phyloP scores from a whole-genome alignment of 2,329 filamentous ascomycete genomes.

The Cladosporium velox region DNA sequence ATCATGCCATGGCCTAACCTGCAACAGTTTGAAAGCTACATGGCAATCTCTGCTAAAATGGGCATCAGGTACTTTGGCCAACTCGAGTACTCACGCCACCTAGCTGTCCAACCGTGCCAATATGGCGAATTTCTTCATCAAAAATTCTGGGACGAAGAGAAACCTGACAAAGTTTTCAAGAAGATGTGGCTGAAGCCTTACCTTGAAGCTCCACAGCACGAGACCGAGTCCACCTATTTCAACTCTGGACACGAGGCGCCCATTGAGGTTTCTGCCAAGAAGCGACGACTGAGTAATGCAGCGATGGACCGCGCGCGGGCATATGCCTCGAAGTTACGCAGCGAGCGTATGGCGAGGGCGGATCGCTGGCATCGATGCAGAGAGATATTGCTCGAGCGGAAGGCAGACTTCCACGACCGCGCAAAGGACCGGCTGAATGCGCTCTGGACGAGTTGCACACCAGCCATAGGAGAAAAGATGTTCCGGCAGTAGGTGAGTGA shows the following conservation, averaged over 20 bases:
- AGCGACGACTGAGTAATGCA: not conserved
- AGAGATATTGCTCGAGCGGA: not conserved
- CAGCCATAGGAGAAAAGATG: not conserved
- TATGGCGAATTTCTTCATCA: not conserved
- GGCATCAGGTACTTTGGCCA: not conserved
- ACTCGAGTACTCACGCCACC: not conserved
- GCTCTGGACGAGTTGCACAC: not conserved
- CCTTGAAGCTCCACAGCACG: not conserved
- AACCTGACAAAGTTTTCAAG: not conserved
- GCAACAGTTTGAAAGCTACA: not conserved
- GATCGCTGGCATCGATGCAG: not conserved
- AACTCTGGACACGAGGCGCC: not conserved
- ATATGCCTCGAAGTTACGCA: not conserved
- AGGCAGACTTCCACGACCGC: not conserved
- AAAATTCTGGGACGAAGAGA: slow-evolving; percentile 1
- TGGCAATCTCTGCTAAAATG: not conserved
- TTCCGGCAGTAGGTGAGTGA: not conserved
- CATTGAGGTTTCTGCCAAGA: not conserved
- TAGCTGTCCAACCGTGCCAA: not conserved
- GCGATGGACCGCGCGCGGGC: not conserved
- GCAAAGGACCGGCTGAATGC: not conserved
- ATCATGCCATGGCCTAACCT: not conserved
- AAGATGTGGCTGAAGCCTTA: slow-evolving; percentile 2
- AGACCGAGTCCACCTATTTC: not conserved
- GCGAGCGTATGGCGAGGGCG: not conserved